Base-by-base conservation (phyloP, 2,329 filamentous ascomycete species). In the Rhexocercosporidium sp. region DNA sequence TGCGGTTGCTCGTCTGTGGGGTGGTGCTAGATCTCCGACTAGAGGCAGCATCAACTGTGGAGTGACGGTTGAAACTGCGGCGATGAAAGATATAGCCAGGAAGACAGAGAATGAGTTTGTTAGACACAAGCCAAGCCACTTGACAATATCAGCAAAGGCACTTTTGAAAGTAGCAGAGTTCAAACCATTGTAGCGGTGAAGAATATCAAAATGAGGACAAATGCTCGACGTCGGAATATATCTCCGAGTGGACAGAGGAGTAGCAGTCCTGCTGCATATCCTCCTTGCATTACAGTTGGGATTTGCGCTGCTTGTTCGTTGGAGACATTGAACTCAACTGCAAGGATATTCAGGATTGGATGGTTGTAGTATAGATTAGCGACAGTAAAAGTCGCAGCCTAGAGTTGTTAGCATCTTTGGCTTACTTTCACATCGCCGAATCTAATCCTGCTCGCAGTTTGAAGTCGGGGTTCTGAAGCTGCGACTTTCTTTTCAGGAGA, bases 341-440 rank as follows among this genome's bases (percentile, higher is more conserved):
- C 92, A 47, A 96, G 83, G 60, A 91, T 86, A 75, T 94, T 93
- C 27, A 95, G 81, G 56, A 95, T 92, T 0, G 92, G 91, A 73
- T 94, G 92, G 67, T 86, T 92, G 78, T 95, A 94, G 79, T 95
- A 95, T 3, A 95, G 81, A 72, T 94, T 94, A 20, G 92, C 92
- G 7, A 94, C 92, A 0, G 90, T 92, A 71, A 93, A 88, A 3
- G 88, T 85, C 0, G 81, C 80, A 2, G 85, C 79, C 85, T 87
- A 47, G 11, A n/a, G 20, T 8, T 20, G 12, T 53, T 47, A 29
- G 59, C 31, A 46, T 41, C 16, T 37, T 18, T 3, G 8, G 22
- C 22, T 37, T 25, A 49, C 20, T 18, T 18, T 20, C n/a, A n/a
- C n/a, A n/a, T n/a, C n/a, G 18, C 16, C 7, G 20, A 4, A 44